Evolutionary conservation across 192 early-diverging fungal genomes (phyloP), one percentile per base, ranked within the genome.

Genomic region (Glomus cerebriforme): DNA sequence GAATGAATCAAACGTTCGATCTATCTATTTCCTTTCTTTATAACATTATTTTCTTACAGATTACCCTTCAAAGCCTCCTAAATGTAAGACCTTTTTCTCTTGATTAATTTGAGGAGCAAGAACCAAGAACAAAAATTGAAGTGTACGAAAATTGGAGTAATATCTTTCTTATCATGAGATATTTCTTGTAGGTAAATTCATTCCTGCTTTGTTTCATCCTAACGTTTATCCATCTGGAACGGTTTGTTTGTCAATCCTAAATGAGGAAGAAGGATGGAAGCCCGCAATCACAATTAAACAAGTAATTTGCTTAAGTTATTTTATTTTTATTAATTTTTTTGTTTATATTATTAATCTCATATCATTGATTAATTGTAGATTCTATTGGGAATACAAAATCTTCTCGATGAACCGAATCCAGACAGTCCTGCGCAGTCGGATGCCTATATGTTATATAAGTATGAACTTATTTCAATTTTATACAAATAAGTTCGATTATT

Each of bases 171-270:
- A 17, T n/a, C 7, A 43, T 65, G 9, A n/a, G n/a, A 64, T 77
- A 43, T 66, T 17, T 35, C 27, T 45, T 54, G 26, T 82, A 89
- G 88, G 87, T 81, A 90, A 93, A 85, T 95, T 94, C 68, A 88
- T 83, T 10, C 92, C 91, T 19, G 89, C 92, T 47, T 87, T 94
- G 27, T 95, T 95, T 85, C 94, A 95, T 80, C 97, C 97, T 3
- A 99, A 99, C 81, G 92, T 99, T 27, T 99, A 97, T 79, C 98
- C 98, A 29, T 96, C 95, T 6, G 98, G 98, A 73, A 98, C 96
- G 1, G 96, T 99, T 24, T 99, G 98, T 75, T 86, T 99, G 59
- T 97, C 96, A 3, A 99, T 99, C 78, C 82, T 99, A 73, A 96
- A 98, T 79, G 96, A 95, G 65, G 96, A 98, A 19, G 92, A 99